phyloP scores from a whole-genome alignment of 257 asterid species.

The Lycium ferocissimum region DNA sequence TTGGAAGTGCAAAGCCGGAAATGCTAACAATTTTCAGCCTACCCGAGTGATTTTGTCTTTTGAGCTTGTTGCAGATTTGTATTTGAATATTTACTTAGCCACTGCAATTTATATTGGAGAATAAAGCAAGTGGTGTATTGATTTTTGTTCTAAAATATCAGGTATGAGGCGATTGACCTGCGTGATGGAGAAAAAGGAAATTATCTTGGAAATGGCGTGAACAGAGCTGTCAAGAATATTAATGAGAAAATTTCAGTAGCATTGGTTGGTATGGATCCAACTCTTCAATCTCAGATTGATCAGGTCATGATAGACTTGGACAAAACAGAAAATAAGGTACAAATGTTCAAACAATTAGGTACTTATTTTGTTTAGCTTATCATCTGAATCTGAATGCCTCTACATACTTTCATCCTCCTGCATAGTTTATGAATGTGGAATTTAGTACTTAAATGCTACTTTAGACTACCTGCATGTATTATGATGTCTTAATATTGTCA shows the following conservation, averaged over 20 bases:
- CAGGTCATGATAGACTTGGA: conserved; percentile 99
- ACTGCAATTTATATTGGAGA: conserved; percentile 2
- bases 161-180: conserved; percentile 94
- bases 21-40: neutral
- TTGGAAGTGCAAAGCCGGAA: neutral
- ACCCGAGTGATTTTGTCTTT: neutral
- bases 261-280: conserved; percentile 98
- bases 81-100: conserved; percentile 1
- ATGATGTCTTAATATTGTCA: conserved; percentile 4
- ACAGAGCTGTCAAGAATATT: conserved; percentile 86
- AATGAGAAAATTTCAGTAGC: conserved; percentile 97
- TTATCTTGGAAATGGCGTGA: conserved; percentile 96
- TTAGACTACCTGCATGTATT: neutral
- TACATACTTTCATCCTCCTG: neutral
- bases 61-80: conserved; percentile 17
- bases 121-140: conserved; percentile 14
- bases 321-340: conserved; percentile 94
- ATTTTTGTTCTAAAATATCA: conserved; percentile 42
- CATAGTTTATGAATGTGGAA: conserved; percentile 9
- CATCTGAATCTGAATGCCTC: neutral
- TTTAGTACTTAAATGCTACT: conserved; percentile 15
- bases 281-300: conserved; percentile 95
- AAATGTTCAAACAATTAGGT: neutral
- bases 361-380: neutral
- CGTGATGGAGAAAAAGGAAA: conserved; percentile 96